phyloP scores from a whole-genome alignment of 768 basidiomycete genomes.

The Tricholoma matsutake region DNA sequence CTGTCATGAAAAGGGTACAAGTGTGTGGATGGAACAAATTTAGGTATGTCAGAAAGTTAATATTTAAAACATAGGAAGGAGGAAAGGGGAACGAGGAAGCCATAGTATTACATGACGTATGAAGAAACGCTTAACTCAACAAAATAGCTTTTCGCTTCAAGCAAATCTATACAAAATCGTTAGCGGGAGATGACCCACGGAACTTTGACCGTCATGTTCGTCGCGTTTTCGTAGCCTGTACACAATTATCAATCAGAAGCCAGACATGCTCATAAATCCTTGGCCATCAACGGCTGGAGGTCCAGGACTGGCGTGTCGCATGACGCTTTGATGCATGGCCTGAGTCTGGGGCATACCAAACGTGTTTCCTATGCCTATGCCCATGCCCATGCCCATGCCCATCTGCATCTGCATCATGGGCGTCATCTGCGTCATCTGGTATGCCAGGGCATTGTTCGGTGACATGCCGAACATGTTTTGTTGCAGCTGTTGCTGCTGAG shows the following conservation, averaged over 20 bases:
- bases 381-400: slow-evolving; percentile 48
- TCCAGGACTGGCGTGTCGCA: slow-evolving; percentile 62
- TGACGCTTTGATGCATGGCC: slow-evolving; percentile 83
- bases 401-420: slow-evolving; percentile 64
- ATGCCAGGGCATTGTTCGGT: slow-evolving; percentile 50
- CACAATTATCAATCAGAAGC: slow-evolving; percentile 5
- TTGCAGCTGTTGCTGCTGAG: slow-evolving; percentile 32
- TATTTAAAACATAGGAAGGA: slow-evolving; percentile 15
- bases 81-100: slow-evolving; percentile 3
- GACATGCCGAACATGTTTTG: slow-evolving; percentile 48
- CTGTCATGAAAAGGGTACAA: slow-evolving; percentile 2
- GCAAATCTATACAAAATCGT: slow-evolving; percentile 1
- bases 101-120: slow-evolving; percentile 6
- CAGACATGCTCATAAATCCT: slow-evolving; percentile 37
- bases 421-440: slow-evolving; percentile 55
- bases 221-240: neutral
- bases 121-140: neutral
- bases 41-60: neutral
- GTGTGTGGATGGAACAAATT: neutral
- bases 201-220: neutral
- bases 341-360: slow-evolving; percentile 58
- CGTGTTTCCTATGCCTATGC: slow-evolving; percentile 45
- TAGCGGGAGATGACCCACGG: neutral
- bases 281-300: slow-evolving; percentile 33
- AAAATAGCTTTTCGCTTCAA: neutral